Percentiles rank a stretch among this genome's conserved stretches.
phyloP scores from a whole-genome alignment of 1,139 yeast genomes.

The Nadsonia commutata region DNA sequence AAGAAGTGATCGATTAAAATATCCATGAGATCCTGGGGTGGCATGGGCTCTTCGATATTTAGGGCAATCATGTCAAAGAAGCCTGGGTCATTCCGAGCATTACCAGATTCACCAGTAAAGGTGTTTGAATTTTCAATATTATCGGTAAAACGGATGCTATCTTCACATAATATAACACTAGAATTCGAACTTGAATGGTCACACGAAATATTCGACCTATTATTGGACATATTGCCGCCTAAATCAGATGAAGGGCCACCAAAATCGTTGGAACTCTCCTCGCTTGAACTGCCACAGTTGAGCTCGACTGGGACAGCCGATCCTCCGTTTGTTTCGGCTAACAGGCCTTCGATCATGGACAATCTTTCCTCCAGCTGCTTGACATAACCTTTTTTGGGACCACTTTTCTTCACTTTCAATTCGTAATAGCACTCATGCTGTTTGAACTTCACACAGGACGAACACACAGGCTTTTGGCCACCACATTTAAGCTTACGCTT shows the following conservation, averaged over 20 bases:
- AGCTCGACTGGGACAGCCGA: not conserved
- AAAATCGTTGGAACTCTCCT: not conserved
- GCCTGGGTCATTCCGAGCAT: too few relatives aligned
- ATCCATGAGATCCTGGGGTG: not conserved
- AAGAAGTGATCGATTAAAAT: not conserved
- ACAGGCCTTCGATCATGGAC: not conserved
- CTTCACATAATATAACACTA: not conserved
- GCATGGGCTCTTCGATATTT: not conserved
- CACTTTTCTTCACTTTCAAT: not conserved
- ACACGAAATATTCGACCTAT: not conserved
- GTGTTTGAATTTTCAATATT: not conserved
- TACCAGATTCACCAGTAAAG: not conserved
- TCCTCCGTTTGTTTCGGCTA: not conserved
- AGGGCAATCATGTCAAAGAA: not conserved
- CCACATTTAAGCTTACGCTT: not conserved
- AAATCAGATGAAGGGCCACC: not conserved
- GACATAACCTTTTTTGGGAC: not conserved
- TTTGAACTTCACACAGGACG: not conserved
- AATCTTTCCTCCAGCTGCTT: not conserved
- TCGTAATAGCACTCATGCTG: not conserved
- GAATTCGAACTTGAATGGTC: not conserved
- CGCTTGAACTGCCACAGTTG: not conserved
- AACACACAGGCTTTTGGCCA: not conserved
- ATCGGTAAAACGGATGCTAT: not conserved
- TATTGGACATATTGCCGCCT: not conserved